Conservation (phyloP, 495 filamentous ascomycete species). For the Daldinia bambusicola region DNA sequence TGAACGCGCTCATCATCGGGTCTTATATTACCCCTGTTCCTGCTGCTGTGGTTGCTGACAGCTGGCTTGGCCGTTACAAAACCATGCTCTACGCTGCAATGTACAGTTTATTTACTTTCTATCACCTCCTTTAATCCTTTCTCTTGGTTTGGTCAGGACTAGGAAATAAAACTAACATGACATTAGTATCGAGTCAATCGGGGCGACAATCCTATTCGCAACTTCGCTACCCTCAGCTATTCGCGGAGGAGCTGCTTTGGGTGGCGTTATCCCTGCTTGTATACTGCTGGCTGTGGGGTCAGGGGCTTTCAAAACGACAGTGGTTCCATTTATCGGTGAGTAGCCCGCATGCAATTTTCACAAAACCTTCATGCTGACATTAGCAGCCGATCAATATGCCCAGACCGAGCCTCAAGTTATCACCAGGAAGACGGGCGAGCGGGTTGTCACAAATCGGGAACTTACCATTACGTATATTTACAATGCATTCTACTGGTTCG, state of each 20-base stretch:
- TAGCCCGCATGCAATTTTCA: background rate
- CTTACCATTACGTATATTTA: conserved; percentile 32
- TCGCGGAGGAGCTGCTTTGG: conserved; percentile 14
- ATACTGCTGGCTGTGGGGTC: conserved; percentile 27
- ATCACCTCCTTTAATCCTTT: background rate
- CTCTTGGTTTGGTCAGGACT: background rate
- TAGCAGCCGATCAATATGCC: conserved; percentile 27
- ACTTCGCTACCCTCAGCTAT: conserved; percentile 29
- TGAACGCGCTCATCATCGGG: conserved; percentile 21
- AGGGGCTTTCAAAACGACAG: conserved; percentile 19
- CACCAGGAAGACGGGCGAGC: conserved; percentile 26
- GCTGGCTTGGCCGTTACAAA: conserved; percentile 32
- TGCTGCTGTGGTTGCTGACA: conserved; percentile 25
- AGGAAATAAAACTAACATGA: background rate
- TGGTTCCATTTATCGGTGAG: conserved; percentile 34
- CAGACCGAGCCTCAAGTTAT: conserved; percentile 13
- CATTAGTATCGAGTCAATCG: conserved; percentile 26
- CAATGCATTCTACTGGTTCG: conserved; percentile 32
- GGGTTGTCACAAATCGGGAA: conserved; percentile 11
- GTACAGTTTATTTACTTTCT: conserved; percentile 14
- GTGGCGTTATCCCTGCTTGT: conserved; percentile 20
- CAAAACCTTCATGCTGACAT: background rate
- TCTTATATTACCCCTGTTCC: conserved; percentile 22
- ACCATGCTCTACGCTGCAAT: conserved; percentile 31
- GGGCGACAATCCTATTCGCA: conserved; percentile 26